Conservation (phyloP, 2,329 filamentous ascomycete genomes). For the Diaporthe citri region DNA sequence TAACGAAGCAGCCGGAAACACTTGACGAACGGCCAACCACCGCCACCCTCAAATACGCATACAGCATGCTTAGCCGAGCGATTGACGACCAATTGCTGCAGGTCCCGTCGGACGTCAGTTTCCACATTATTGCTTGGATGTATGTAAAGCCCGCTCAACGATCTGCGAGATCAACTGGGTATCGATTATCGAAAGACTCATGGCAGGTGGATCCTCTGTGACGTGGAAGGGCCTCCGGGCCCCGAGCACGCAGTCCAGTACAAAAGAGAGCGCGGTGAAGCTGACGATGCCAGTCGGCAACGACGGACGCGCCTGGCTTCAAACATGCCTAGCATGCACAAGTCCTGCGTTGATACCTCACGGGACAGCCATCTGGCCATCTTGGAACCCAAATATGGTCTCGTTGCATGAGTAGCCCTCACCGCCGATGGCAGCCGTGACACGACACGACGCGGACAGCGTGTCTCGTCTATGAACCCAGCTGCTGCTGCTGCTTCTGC, state of each 20-base stretch:
- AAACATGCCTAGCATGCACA: constrained; percentile 7
- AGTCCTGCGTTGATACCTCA: constrained; percentile 20
- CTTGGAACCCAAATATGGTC: constrained; percentile 1
- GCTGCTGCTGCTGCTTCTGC: not conserved
- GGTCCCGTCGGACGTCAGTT: not conserved
- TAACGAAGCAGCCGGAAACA: not conserved
- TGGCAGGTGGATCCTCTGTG: constrained; percentile 7
- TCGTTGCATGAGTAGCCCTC: constrained; percentile 7
- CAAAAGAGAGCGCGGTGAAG: not conserved
- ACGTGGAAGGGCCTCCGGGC: constrained; percentile 4
- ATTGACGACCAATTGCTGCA: not conserved
- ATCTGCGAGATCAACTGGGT: constrained; percentile 6
- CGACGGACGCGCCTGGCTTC: not conserved
- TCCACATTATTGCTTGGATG: not conserved
- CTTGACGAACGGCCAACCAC: not conserved
- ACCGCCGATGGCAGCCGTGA: constrained; percentile 8
- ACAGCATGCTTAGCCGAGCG: not conserved
- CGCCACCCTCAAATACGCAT: not conserved
- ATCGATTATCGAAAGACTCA: not conserved
- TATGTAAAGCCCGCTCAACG: not conserved
- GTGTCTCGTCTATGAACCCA: not conserved
- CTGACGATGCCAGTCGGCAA: constrained; percentile 18
- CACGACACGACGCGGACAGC: constrained; percentile 5
- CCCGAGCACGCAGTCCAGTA: not conserved
- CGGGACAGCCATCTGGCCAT: constrained; percentile 4